Evolutionary conservation across 495 filamentous ascomycete species (phyloP), one percentile per base, ranked within the genome.

Genomic region (Daldinia loculata): DNA sequence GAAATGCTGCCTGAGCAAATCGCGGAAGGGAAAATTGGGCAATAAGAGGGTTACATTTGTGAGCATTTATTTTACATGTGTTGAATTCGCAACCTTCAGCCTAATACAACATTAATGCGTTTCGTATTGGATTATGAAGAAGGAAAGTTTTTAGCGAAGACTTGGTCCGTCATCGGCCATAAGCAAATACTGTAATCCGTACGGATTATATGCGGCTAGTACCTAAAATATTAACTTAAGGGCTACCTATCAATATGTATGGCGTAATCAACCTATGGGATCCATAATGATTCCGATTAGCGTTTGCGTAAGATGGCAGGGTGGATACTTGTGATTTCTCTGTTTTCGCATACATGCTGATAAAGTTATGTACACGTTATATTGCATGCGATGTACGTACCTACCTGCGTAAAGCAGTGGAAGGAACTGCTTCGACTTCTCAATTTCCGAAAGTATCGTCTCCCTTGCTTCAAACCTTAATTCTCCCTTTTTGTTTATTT

Each of bases 11-110:
- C 58, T 66, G 64, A 52, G 6, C 32, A 57, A 24, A 39, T 29
- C 4, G 27, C 24, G 45, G 61, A 50, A 55, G 27, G n/a, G 4
- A 24, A 11, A 56, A 38, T 76, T 72, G 66, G 72, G 69, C 69
- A 63, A 74, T 48, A 71, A 70, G 50, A 67, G 56, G 61, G 71
- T 67, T 56, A 52, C 56, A 63, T 64, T 56, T 29, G 32, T 14
- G 15, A n/a, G 38, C 15, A 41, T 41, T n/a, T 41, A n/a, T 6
- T 41, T 41, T n/a, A 5, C 15, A 34, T 6, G 36, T 39, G 15
- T n/a, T 41, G 15, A n/a, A 3, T 15, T 41, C 1, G 2, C 38
- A 41, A 41, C 15, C 2, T 41, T 41, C 4, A 41, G 15, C 38
- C 6, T n/a, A 41, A 41, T n/a, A 8, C 0, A 6, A 15, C n/a